Evolutionary conservation across 306 rosid genomes (phyloP).

Genomic region (Clitoria ternatea): DNA sequence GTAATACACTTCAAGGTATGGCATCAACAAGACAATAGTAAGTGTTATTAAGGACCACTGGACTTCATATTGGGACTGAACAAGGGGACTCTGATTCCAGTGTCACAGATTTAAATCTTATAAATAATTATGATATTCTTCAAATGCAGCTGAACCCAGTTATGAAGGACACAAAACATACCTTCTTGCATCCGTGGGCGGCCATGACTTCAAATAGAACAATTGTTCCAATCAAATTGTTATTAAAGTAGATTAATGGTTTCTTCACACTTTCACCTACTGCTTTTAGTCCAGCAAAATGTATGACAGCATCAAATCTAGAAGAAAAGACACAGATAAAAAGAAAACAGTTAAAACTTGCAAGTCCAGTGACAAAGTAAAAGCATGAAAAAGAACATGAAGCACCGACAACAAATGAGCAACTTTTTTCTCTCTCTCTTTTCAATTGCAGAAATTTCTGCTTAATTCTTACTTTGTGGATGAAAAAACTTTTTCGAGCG

Average conservation of each 20-base stretch:
- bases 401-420: neutral
- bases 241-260: constrained; percentile 73
- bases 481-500: constrained; percentile 61
- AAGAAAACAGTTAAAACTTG: neutral
- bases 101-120: neutral
- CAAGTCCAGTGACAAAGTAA: neutral
- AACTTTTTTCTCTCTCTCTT: neutral
- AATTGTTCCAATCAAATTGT: constrained; percentile 88
- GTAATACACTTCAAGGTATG: neutral
- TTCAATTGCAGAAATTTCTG: neutral
- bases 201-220: constrained; percentile 91
- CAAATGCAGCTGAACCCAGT: neutral
- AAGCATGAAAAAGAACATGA: neutral
- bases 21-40: too few relatives aligned
- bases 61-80: neutral
- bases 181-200: constrained; percentile 92
- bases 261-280: constrained; percentile 95
- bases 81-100: neutral
- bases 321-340: neutral
- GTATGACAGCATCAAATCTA: constrained; percentile 94
- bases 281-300: constrained; percentile 96
- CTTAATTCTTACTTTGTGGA: constrained; percentile 52
- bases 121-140: neutral
- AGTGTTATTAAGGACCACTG: neutral
- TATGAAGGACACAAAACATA: constrained; percentile 7